phyloP scores from a whole-genome alignment of 2,329 filamentous ascomycete genomes.

The Fusarium ambrosium region DNA sequence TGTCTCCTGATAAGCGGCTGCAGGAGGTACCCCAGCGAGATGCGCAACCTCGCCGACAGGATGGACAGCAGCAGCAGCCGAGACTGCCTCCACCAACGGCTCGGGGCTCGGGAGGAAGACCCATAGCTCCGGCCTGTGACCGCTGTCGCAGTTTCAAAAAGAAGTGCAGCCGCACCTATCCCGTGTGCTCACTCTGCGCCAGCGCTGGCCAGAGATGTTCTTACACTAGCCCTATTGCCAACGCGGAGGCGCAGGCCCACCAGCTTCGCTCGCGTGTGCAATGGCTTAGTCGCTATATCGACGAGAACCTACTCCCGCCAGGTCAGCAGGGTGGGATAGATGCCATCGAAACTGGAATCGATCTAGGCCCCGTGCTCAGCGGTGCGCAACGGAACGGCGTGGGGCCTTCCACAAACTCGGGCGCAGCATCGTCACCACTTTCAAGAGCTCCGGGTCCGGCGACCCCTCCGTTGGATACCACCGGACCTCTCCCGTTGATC shows the following conservation, averaged over 20 bases:
- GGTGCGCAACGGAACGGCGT: constrained; percentile 6
- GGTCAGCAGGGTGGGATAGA: constrained; percentile 48
- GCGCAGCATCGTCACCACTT: constrained; percentile 26
- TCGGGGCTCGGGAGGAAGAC: constrained; percentile 19
- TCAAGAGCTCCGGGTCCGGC: constrained; percentile 24
- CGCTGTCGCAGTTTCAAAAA: constrained; percentile 62
- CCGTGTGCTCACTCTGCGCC: constrained; percentile 56
- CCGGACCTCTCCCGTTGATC: constrained; percentile 7
- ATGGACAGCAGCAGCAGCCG: constrained; percentile 11
- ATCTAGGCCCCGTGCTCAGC: constrained; percentile 39
- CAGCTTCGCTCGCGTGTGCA: constrained; percentile 57
- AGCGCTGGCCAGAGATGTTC: constrained; percentile 57
- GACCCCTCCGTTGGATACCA: constrained; percentile 35
- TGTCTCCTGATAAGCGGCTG: constrained; percentile 32
- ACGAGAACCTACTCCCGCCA: constrained; percentile 48
- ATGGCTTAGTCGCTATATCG: constrained; percentile 56
- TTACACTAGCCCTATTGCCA: constrained; percentile 49
- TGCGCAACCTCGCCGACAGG: constrained; percentile 34
- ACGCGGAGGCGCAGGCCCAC: constrained; percentile 51
- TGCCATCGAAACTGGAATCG: constrained; percentile 53
- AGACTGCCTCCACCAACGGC: background rate
- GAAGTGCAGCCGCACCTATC: constrained; percentile 59
- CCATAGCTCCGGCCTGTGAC: constrained; percentile 52
- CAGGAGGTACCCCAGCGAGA: constrained; percentile 26
- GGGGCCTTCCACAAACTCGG: constrained; percentile 5